Evolutionary conservation across 148 eudicot species (phyloP), one percentile per base, ranked within the genome.

Genomic region (Simmondsia chinensis): DNA sequence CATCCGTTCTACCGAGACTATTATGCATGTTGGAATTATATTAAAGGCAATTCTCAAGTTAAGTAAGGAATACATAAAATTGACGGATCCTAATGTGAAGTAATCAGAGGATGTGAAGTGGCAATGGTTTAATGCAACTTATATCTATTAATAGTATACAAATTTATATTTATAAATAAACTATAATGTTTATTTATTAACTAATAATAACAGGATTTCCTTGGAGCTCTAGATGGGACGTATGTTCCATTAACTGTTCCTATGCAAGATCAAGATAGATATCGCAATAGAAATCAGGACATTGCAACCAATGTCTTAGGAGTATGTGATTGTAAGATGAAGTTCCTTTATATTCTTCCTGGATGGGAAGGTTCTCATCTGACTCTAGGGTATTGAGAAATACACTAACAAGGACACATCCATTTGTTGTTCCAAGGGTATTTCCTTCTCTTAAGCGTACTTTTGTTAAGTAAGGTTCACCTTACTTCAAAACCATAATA

Each of bases 251-350:
- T 54, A 33, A 39, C 11, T 29, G 48, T 41, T 9, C 36, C 59
- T 8, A 21, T 31, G 21, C 39, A 42, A 9, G 59, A 54, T 27
- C 46, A 40, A 42, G 19, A 16, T 11, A 43, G 16, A 17, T 43
- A 43, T 43, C 50, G 19, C 13, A 54, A 49, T 0, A 18, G 9
- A 4, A 56, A 35, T 33, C 35, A 43, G 11, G 27, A n/a, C 35
- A 33, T 45, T n/a, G 30, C 51, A 28, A 42, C 41, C 43, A 63
- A 56, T 37, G 62, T 43, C 6, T 56, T 63, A 33, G 62, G 62
- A 12, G 57, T 25, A 5, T 49, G 23, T 16, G 12, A 47, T 9
- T 52, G 22, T 9, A 16, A 54, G 2, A 16, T 49, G 51, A 33
- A 56, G n/a, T 63, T 56, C 31, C n/a, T 48, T 18, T 63, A 56